phyloP scores from a whole-genome alignment of 2,329 filamentous ascomycete genomes.

The Fusarium chaquense region DNA sequence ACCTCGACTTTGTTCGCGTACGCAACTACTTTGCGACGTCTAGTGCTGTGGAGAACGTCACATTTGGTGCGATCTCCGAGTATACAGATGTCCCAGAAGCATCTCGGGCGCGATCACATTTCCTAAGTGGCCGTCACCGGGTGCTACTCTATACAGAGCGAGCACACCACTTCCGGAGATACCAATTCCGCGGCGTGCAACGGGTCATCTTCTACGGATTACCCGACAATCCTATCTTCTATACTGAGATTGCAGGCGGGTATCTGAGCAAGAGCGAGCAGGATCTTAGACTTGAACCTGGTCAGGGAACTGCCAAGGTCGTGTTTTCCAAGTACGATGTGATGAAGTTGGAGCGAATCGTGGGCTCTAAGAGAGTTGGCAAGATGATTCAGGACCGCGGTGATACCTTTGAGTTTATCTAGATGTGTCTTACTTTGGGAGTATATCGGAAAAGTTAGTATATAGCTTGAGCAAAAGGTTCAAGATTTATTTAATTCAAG shows the following conservation, averaged over 20 bases:
- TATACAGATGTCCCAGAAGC: conserved; percentile 85
- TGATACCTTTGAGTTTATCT: conserved; percentile 97
- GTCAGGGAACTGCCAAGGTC: conserved; percentile 69
- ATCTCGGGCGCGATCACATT: conserved; percentile 87
- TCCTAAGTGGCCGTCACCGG: conserved; percentile 83
- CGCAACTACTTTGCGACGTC: conserved; percentile 91
- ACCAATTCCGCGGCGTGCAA: conserved; percentile 82
- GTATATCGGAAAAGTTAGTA: conserved; percentile 16
- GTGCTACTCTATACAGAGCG: conserved; percentile 93
- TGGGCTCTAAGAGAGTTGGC: conserved; percentile 82
- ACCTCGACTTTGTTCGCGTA: conserved; percentile 93
- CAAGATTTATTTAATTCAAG: conserved; percentile 7
- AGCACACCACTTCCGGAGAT: conserved; percentile 96
- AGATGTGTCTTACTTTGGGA: conserved; percentile 45
- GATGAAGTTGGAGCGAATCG: conserved; percentile 88
- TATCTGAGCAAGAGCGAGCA: conserved; percentile 72
- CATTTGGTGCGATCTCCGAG: conserved; percentile 85
- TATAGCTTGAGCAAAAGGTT: conserved; percentile 1
- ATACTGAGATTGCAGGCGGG: conserved; percentile 78
- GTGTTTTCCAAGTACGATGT: conserved; percentile 92
- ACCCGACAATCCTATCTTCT: conserved; percentile 88
- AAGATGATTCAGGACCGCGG: conserved; percentile 86
- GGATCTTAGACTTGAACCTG: conserved; percentile 66
- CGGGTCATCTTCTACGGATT: conserved; percentile 89
- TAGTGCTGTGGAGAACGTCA: conserved; percentile 62